Conservation (phyloP, 2,329 filamentous ascomycete genomes). For the Lecanicillium sp. region DNA sequence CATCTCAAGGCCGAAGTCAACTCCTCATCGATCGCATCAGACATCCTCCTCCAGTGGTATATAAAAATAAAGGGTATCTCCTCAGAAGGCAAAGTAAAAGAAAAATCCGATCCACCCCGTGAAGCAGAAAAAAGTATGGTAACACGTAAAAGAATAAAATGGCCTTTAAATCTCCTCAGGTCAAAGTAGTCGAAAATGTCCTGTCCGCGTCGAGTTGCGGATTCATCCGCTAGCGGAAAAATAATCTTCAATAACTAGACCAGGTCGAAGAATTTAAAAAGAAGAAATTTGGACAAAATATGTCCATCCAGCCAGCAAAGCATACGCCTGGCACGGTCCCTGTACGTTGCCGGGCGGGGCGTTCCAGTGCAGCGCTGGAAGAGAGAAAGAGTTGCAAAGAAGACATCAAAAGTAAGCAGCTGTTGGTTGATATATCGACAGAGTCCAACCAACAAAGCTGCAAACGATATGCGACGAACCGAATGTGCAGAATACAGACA, state of each 20-base stretch:
- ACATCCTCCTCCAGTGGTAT: neutral
- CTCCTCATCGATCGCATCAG: no score
- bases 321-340: neutral
- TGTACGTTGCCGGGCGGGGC: neutral
- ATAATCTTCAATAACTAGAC: neutral
- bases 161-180: no score
- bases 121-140: constrained; percentile 3
- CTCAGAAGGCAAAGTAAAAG: constrained; percentile 1
- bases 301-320: no score
- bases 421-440: neutral
- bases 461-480: constrained; percentile 8
- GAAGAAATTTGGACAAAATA: neutral
- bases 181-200: neutral
- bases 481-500: neutral
- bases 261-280: neutral
- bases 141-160: neutral
- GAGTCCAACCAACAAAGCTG: neutral
- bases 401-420: neutral
- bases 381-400: neutral
- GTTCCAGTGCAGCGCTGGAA: neutral
- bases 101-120: constrained; percentile 5
- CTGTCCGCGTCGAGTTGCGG: neutral
- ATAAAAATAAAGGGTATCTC: constrained; percentile 1
- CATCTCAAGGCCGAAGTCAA: no score
- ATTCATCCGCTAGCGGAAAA: no score